These are phyloP conservation scores for Flammula alnicola DNA, from an alignment of 1,284 basidiomycete genomes.

Conservation along the genomic window DNA sequence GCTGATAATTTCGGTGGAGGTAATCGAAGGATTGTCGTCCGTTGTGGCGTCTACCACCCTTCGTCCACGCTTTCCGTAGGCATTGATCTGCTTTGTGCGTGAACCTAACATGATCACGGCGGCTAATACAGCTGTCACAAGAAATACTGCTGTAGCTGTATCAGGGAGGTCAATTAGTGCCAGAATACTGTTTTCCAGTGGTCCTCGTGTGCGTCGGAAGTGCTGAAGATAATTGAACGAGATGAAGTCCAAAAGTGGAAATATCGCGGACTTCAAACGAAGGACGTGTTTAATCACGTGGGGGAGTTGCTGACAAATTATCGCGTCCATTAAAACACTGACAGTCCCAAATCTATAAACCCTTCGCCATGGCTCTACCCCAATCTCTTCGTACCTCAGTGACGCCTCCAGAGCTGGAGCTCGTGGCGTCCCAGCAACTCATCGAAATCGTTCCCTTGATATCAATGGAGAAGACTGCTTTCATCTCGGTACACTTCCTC, in stretches of 20 bases:
- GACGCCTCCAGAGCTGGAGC: constrained; percentile 82
- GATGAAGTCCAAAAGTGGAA: constrained; percentile 10
- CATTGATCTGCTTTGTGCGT: constrained; percentile 69
- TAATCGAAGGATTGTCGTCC: constrained; percentile 23
- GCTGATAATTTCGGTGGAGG: constrained; percentile 27
- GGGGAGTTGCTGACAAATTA: not conserved
- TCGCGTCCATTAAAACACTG: constrained; percentile 1
- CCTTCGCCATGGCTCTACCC: constrained; percentile 62
- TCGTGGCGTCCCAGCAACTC: constrained; percentile 82
- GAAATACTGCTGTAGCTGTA: constrained; percentile 16
- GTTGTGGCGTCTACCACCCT: constrained; percentile 61
- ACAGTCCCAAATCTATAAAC: too few species aligned
- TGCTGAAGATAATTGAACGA: too few species aligned
- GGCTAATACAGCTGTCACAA: constrained; percentile 20
- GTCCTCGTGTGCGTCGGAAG: not conserved
- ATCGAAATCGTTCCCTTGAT: constrained; percentile 86
- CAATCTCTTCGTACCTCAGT: constrained; percentile 63
- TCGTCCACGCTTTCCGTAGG: constrained; percentile 69
- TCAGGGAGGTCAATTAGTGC: constrained; percentile 1
- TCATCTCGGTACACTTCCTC: constrained; percentile 71
- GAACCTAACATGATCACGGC: constrained; percentile 40
- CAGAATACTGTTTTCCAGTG: not conserved
- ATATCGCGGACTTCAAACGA: constrained; percentile 5
- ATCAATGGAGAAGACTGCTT: constrained; percentile 85
- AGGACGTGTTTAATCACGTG: too few species aligned